Evolutionary conservation across 116 monocot species (phyloP), one percentile per base, ranked within the genome.

Genomic region (Papilionanthe hybrid): DNA sequence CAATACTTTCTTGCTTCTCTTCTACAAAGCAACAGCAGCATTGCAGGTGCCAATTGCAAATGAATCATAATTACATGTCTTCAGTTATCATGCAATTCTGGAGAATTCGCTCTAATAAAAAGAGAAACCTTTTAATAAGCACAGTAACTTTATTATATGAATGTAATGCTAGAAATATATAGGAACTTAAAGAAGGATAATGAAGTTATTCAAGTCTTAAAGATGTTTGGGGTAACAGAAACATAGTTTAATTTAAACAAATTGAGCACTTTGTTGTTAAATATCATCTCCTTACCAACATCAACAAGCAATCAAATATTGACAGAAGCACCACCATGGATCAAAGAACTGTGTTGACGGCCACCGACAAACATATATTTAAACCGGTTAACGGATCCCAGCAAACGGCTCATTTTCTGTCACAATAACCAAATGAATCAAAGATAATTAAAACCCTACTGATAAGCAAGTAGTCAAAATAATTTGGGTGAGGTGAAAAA

Each of bases 351-450:
- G 15, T 56, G 81, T 8, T 50, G 85, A 68, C 86, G 79, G 43
- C 65, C 29, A 63, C 86, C 82, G 48, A 82, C 55, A 17, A 88
- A 50, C n/a, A 77, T 63, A 71, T 81, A 63, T 79, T 87, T 90
- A 65, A 87, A 79, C 57, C 85, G 80, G 60, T 56, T 82, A 3
- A 85, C 57, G 19, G 91, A 81, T 18, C 77, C 82, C 27, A 86
- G 44, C 63, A 80, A 69, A 47, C 76, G 58, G 63, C 75, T 79
- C 72, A 86, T 49, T 78, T 60, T 84, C 91, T 91, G 86, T 65
- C 56, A 79, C 30, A 68, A 27, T 7, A 20, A 78, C 22, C 17
- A n/a, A n/a, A 50, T 73, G 12, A 25, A 37, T 72, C 80, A 80
- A 37, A 41, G n/a, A 72, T 80, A 74, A 4, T 22, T 19, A 30